Evolutionary conservation across 2,329 filamentous ascomycete genomes (phyloP).

Genomic region (Verticillium nubilum): DNA sequence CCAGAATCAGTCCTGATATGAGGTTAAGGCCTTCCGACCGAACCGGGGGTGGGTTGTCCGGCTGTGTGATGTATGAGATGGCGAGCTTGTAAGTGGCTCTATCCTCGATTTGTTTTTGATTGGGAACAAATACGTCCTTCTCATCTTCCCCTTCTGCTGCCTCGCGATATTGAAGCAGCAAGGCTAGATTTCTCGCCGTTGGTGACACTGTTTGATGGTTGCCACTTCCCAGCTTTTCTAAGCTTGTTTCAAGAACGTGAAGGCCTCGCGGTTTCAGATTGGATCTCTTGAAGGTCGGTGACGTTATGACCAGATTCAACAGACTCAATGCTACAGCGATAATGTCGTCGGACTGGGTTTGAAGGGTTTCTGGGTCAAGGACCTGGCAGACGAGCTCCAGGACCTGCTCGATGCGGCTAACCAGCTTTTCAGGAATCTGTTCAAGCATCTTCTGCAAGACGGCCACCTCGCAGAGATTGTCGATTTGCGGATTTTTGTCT

Average conservation of each 20-base stretch:
- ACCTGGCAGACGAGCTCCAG: constrained; percentile 60
- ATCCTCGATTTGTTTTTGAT: constrained; percentile 50
- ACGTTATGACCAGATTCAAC: constrained; percentile 54
- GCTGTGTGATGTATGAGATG: constrained; percentile 56
- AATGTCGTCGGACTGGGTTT: constrained; percentile 39
- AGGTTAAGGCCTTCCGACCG: constrained; percentile 60
- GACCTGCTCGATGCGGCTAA: constrained; percentile 58
- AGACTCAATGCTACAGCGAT: constrained; percentile 52
- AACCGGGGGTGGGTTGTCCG: constrained; percentile 61
- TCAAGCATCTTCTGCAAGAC: constrained; percentile 62
- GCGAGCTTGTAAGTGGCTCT: constrained; percentile 57
- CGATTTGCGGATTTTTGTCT: constrained; percentile 33
- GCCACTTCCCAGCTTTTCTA: constrained; percentile 36
- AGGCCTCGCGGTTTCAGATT: constrained; percentile 36
- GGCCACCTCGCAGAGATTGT: constrained; percentile 51
- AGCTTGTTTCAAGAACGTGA: constrained; percentile 39
- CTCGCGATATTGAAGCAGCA: constrained; percentile 52
- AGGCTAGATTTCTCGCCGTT: constrained; percentile 50
- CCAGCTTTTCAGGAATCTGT: constrained; percentile 56
- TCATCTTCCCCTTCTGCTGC: constrained; percentile 40
- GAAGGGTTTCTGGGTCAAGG: constrained; percentile 39
- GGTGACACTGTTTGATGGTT: constrained; percentile 36
- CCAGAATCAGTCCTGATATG: constrained; percentile 49
- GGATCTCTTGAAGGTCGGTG: constrained; percentile 48
- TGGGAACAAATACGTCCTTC: constrained; percentile 30